Evolutionary conservation across 2,329 filamentous ascomycete species (phyloP), one percentile per base, ranked within the genome.

Genomic region (Ramularia endophylla): DNA sequence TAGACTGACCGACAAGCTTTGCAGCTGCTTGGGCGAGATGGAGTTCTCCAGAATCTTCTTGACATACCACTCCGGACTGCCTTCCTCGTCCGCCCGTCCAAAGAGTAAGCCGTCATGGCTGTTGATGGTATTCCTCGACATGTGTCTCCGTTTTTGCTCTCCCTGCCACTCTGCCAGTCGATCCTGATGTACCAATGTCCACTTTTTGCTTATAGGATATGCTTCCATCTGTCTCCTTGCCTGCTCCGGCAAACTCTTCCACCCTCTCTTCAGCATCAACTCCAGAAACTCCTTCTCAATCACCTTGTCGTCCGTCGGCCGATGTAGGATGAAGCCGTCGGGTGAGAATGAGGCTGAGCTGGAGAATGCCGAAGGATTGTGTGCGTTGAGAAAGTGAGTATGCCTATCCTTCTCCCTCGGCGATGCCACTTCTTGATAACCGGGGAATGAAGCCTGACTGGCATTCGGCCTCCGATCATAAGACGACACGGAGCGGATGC

Each of bases 1-100:
- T 56, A 98, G 67, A 64, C 90, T 95, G 68, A 98, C 94, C 60
- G 92, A 87, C 60, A 98, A 70, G 69, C 87, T 95, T 50, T 87
- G 87, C 49, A 98, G 74, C 47, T 94, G 86, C 70, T 97, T 95
- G 51, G 83, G 78, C 40, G 89, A 87, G 52, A 97, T 87, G 48
- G 80, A 86, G 65, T 95, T 94, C 64, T 97, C 90, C 85, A 97
- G 87, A 46, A 97, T 86, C 63, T 87, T 90, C 61, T 87, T 85
- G 39, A 98, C 90, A 64, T 95, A 98, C 90, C 90, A 98, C 67
- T 97, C 90, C 3, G 92, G 92, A 36, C 87, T 94, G 32, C 89
- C 90, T 65, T 97, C 92, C 62, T 97, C 90, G 60, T 95, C 89
- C 6, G 87, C 87, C 54, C 86, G 81, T 30, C 81, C 78, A 29